Percentiles rank a stretch among this genome's conserved stretches.
Conservation (phyloP, 805 yeast genomes). For the Ogataea saltuana region DNA sequence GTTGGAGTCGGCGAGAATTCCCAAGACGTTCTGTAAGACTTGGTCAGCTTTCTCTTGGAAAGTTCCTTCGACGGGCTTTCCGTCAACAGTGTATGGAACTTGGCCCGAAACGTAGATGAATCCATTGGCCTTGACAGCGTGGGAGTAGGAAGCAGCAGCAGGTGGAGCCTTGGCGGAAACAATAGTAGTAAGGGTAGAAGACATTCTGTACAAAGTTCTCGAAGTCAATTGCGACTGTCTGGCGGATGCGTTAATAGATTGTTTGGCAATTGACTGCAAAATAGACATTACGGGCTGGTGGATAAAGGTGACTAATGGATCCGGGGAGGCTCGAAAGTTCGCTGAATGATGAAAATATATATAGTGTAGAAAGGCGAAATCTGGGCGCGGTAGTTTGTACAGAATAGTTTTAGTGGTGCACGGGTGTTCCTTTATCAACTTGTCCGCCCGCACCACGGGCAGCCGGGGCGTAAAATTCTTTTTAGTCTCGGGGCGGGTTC, state of each 20-base stretch:
- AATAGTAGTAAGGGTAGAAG: constrained; percentile 44
- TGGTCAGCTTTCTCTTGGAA: constrained; percentile 79
- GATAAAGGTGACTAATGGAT: background rate
- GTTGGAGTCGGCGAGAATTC: constrained; percentile 80
- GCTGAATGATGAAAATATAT: background rate
- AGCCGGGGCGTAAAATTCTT: background rate
- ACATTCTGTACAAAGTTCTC: constrained; percentile 31
- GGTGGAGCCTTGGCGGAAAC: constrained; percentile 84
- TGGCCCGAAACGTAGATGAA: constrained; percentile 93
- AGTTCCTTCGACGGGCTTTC: constrained; percentile 74
- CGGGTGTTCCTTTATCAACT: background rate
- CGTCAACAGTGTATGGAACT: constrained; percentile 84
- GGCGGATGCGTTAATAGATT: constrained; percentile 13
- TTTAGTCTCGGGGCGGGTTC: constrained; percentile 8
- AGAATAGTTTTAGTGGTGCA: background rate
- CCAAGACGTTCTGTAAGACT: constrained; percentile 64
- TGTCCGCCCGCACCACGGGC: background rate
- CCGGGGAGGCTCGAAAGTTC: background rate
- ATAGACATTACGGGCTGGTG: constrained; percentile 8
- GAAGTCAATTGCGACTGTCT: constrained; percentile 10
- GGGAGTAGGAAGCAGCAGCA: constrained; percentile 96
- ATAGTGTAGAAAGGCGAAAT: background rate
- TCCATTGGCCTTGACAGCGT: constrained; percentile 90
- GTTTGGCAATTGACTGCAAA: constrained; percentile 17
- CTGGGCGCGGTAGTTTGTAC: background rate